Percentiles rank a stretch among this genome's conserved stretches.
These are phyloP conservation scores for Kodamaea hsintzibuensis DNA, from an alignment of 805 yeast species.

Conservation along the genomic window DNA sequence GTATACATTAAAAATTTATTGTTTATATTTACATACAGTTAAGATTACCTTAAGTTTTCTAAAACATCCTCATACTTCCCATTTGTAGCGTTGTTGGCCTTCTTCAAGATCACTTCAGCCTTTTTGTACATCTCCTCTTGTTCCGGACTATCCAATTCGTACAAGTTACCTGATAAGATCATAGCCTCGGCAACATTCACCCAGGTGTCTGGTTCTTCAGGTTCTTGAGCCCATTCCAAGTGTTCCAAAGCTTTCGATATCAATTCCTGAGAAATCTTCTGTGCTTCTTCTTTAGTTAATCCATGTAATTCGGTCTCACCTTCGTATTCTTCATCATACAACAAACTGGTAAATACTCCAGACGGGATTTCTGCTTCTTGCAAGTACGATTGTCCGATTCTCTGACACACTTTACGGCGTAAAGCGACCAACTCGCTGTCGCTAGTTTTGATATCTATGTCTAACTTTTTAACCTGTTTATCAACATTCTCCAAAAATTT, in stretches of 20 bases:
- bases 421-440: conserved; percentile 22
- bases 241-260: conserved; percentile 57
- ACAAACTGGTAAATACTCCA: conserved; percentile 51
- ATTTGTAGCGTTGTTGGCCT: conserved; percentile 79
- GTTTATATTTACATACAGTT: too few relatives aligned
- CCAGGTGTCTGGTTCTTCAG: conserved; percentile 78
- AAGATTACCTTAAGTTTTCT: conserved; percentile 42
- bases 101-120: conserved; percentile 68
- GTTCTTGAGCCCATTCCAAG: conserved; percentile 60
- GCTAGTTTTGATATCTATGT: conserved; percentile 4
- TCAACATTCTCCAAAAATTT: conserved; percentile 34
- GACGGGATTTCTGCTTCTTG: conserved; percentile 67
- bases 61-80: conserved; percentile 69
- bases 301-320: conserved; percentile 35
- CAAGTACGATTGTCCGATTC: conserved; percentile 62
- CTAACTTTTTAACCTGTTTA: conserved; percentile 15
- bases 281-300: conserved; percentile 43
- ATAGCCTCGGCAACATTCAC: conserved; percentile 84
- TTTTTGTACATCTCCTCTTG: conserved; percentile 65
- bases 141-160: conserved; percentile 61
- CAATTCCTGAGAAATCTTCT: conserved; percentile 46
- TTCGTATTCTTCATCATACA: conserved; percentile 56
- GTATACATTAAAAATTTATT: too few relatives aligned
- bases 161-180: conserved; percentile 75
- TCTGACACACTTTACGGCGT: conserved; percentile 43